phyloP scores from a whole-genome alignment of 73 alveolate species.

The Urostyla sp. region DNA sequence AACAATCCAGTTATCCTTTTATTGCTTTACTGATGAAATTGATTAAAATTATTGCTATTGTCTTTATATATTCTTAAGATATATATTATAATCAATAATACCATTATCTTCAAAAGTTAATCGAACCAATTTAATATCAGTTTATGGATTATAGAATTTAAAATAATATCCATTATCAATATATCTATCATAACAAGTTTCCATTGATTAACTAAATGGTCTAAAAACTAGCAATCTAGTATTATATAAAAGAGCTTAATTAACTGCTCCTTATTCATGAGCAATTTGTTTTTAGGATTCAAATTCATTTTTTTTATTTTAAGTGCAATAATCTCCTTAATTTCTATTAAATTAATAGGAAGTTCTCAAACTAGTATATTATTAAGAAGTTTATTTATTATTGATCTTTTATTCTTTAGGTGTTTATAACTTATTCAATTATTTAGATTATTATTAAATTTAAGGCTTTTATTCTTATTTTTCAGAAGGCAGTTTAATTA shows the following conservation, averaged over 20 bases:
- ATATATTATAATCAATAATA: slow-evolving; percentile 54
- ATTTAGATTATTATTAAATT: not conserved
- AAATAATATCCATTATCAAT: slow-evolving; percentile 58
- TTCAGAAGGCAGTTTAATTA: no score
- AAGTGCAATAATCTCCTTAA: no score
- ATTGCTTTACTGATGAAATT: not conserved
- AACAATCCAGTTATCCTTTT: slow-evolving; percentile 57
- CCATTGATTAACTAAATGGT: not conserved
- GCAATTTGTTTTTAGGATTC: not conserved
- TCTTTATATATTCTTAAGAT: slow-evolving; percentile 55
- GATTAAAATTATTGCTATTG: not conserved
- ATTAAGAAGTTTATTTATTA: no score
- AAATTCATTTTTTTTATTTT: not conserved
- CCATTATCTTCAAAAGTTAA: slow-evolving; percentile 78
- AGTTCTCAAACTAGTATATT: not conserved
- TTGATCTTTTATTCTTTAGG: no score
- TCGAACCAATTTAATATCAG: slow-evolving; percentile 70
- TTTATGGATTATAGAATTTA: slow-evolving; percentile 50
- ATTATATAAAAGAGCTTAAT: not conserved
- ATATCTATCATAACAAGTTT: not conserved
- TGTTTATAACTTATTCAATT: not conserved
- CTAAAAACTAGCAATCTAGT: not conserved
- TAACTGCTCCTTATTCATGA: not conserved
- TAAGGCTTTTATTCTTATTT: no score
- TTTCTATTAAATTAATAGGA: not conserved